phyloP scores from a whole-genome alignment of 306 rosid genomes.

The Cicer arietinum region DNA sequence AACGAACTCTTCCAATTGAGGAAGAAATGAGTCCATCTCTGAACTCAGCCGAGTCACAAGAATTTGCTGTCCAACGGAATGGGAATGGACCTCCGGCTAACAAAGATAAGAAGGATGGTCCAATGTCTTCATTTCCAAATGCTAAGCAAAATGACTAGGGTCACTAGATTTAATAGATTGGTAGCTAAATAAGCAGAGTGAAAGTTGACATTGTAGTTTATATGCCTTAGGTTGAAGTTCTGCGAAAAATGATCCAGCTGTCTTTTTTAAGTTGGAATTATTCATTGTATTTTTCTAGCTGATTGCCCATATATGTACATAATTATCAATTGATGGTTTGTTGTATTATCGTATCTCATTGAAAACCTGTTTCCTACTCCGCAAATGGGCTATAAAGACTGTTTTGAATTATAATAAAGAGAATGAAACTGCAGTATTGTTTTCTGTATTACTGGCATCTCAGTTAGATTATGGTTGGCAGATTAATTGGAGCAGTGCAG shows the following conservation, averaged over 20 bases:
- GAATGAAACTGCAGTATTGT: neutral
- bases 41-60: slow-evolving; percentile 61
- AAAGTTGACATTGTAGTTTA: slow-evolving; percentile 37
- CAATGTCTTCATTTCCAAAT: slow-evolving; percentile 53
- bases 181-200: slow-evolving; percentile 44
- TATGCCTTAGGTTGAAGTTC: slow-evolving; percentile 37
- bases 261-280: slow-evolving; percentile 80
- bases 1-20: slow-evolving; percentile 89
- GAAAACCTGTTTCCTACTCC: slow-evolving; percentile 35
- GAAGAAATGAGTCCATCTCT: slow-evolving; percentile 63
- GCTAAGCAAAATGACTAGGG: slow-evolving; percentile 52
- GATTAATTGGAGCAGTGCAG: neutral
- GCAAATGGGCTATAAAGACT: neutral
- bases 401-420: neutral
- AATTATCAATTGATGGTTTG: slow-evolving; percentile 39
- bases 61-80: slow-evolving; percentile 59
- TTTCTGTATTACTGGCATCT: neutral
- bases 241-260: slow-evolving; percentile 65
- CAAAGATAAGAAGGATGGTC: slow-evolving; percentile 69
- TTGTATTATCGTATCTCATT: slow-evolving; percentile 16
- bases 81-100: slow-evolving; percentile 58
- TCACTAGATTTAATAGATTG: slow-evolving; percentile 19
- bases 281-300: slow-evolving; percentile 41
- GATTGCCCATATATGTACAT: slow-evolving; percentile 42
- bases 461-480: neutral